These are phyloP conservation scores for Fusarium nanum DNA, from an alignment of 2,329 filamentous ascomycete species.

Conservation along the genomic window DNA sequence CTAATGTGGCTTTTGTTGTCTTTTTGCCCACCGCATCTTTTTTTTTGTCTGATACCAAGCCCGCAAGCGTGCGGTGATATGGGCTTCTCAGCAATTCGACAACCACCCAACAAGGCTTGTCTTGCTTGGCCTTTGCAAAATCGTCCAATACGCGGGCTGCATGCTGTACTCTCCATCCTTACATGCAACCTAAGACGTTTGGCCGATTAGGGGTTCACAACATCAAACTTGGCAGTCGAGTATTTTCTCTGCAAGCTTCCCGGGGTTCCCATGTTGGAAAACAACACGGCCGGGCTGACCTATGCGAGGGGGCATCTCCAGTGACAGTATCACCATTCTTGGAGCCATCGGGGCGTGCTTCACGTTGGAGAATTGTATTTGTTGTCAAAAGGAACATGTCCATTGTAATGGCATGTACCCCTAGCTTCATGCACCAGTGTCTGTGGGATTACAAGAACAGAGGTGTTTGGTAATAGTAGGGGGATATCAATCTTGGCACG, in stretches of 20 bases:
- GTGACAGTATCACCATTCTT: conserved; percentile 2
- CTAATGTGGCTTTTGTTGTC: conserved; percentile 29
- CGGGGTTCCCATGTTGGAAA: background rate
- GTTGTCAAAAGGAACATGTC: background rate
- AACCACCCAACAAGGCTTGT: conserved; percentile 19
- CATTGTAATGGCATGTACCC: conserved; percentile 50
- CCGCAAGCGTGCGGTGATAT: conserved; percentile 11
- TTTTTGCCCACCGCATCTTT: conserved; percentile 31
- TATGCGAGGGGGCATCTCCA: conserved; percentile 1
- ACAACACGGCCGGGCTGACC: conserved; percentile 1
- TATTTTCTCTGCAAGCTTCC: background rate
- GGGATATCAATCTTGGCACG: conserved; percentile 65
- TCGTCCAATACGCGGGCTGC: conserved; percentile 13
- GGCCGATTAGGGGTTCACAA: background rate
- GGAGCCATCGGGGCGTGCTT: background rate
- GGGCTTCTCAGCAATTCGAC: conserved; percentile 21
- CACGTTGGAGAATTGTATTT: background rate
- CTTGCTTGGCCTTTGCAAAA: conserved; percentile 16
- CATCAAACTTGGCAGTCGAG: conserved; percentile 7
- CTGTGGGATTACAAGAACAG: conserved; percentile 53
- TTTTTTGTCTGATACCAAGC: conserved; percentile 12
- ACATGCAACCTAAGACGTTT: background rate
- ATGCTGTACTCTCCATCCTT: background rate
- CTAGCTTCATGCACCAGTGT: conserved; percentile 67
- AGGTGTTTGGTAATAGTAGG: conserved; percentile 70